These are phyloP conservation scores for Colletotrichum eremochloae DNA, from an alignment of 2,329 filamentous ascomycete species.

Conservation along the genomic window DNA sequence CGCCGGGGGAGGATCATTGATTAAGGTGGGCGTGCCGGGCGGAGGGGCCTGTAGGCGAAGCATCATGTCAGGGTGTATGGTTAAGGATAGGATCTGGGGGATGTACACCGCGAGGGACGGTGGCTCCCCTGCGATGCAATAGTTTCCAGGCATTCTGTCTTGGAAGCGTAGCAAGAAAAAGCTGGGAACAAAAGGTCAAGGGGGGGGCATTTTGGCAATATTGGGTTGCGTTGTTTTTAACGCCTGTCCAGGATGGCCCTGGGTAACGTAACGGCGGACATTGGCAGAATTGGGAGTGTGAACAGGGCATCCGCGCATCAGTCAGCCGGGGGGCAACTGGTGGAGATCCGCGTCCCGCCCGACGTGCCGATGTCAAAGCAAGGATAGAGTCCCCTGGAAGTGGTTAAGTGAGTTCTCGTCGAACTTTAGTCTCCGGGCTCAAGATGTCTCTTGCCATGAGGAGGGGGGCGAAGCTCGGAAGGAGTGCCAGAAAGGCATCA, in stretches of 20 bases:
- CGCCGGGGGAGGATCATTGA: conserved; percentile 14
- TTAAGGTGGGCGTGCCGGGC: conserved; percentile 24
- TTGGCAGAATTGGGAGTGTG: conserved; percentile 11
- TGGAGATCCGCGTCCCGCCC: conserved; percentile 39
- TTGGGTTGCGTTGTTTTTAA: conserved; percentile 26
- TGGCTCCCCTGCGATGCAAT: conserved; percentile 1
- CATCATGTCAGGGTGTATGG: conserved; percentile 9
- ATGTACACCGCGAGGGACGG: conserved; percentile 14
- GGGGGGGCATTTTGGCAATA: conserved; percentile 17
- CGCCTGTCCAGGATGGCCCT: conserved; percentile 25
- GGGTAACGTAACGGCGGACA: conserved; percentile 13
- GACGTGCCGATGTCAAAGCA: conserved; percentile 33
- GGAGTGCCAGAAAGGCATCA: neutral
- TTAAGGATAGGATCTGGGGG: neutral
- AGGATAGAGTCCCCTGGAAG: neutral
- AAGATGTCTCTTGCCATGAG: neutral
- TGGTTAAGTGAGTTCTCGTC: conserved; percentile 5
- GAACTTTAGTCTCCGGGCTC: neutral
- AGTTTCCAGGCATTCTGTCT: conserved; percentile 6
- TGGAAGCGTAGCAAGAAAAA: conserved; percentile 4
- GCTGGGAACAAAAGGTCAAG: conserved; percentile 11
- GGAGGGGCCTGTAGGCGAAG: conserved; percentile 26
- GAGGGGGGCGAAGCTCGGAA: neutral
- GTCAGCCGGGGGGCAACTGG: conserved; percentile 16
- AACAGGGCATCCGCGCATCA: conserved; percentile 22